Conservation (phyloP, 2,329 filamentous ascomycete genomes). For the Aureobasidium namibiae region DNA sequence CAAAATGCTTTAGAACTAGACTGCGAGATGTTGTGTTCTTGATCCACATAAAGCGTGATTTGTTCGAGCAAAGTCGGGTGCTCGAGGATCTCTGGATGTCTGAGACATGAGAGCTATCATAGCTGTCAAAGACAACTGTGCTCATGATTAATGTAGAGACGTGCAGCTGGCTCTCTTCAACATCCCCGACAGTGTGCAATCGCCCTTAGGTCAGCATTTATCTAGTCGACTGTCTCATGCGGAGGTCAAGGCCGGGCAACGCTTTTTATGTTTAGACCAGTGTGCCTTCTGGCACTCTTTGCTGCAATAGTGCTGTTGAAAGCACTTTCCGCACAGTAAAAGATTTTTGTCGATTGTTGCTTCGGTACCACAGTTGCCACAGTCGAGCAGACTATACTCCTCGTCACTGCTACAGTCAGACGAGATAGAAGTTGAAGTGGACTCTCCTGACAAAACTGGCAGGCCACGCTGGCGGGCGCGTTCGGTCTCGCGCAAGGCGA, state of each 20-base stretch:
- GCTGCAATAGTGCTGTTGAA: not conserved
- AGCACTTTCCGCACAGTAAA: not conserved
- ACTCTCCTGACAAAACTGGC: not conserved
- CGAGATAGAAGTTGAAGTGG: not conserved
- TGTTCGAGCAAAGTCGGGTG: not conserved
- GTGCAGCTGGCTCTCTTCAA: too few relatives aligned
- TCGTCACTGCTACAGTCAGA: not conserved
- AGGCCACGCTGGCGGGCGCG: too few relatives aligned
- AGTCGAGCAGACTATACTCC: not conserved
- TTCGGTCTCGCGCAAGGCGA: too few relatives aligned
- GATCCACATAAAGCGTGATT: not conserved
- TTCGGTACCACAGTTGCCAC: not conserved
- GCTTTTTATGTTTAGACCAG: not conserved
- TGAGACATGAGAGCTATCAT: too few relatives aligned
- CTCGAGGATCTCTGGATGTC: too few relatives aligned
- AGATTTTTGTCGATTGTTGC: not conserved
- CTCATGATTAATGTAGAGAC: too few relatives aligned
- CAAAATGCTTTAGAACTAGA: not conserved
- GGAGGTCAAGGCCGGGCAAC: not conserved
- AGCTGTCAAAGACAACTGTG: too few relatives aligned
- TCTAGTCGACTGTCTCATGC: not conserved
- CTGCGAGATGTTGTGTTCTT: not conserved
- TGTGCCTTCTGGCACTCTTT: constrained; percentile 2
- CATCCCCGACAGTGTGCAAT: not conserved
- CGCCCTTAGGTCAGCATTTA: not conserved